Base-by-base conservation (phyloP, 768 basidiomycete species). In the Russula sp. region DNA sequence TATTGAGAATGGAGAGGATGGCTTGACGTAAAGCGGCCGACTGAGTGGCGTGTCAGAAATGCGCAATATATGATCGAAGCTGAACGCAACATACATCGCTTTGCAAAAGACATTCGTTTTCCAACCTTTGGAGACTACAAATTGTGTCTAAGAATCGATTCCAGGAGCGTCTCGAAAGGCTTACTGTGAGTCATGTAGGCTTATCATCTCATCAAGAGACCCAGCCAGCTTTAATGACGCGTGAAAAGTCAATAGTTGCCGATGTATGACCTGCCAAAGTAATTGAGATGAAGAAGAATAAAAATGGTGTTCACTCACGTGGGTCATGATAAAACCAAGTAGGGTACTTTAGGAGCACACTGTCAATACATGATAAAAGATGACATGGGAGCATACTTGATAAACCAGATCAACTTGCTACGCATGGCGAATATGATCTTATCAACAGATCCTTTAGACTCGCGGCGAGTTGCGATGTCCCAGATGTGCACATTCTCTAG, bases 361-460 rank as follows among this genome's bases (percentile, higher is more conserved):
- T 57, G 58, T 57, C n/a, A 32, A 53, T 7, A 18, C 13, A 11
- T 53, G 20, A 13, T 57, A 58, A 42, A 18, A 34, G 31, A 39
- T 7, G 50, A 53, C 11, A 18, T 11, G 31, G 10, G 9, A n/a
- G 79, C 87, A 68, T 70, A 91, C 91, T 89, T 91, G 71, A 89
- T 80, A 68, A 92, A 89, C 91, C 91, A 94, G 61, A 87, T 87
- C 62, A 94, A 68, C 59, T 86, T 84, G 66, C 85, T 84, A 65
- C 90, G 76, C 79, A 91, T 82, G 0, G 87, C 87, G 71, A 89
- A 90, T 68, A 92, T 85, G 14, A 79, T 78, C 74, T 89, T 91
- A 69, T 87, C 61, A 57, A 85, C 84, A 22, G 74, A 75, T 40
- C 73, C 37, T 75, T 71, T 18, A 67, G 70, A 69, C 72, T 58